Percentiles rank a stretch among this genome's conserved stretches.
These are phyloP conservation scores for Cladosporium sp. DNA, from an alignment of 2,329 filamentous ascomycete genomes.

Conservation along the genomic window DNA sequence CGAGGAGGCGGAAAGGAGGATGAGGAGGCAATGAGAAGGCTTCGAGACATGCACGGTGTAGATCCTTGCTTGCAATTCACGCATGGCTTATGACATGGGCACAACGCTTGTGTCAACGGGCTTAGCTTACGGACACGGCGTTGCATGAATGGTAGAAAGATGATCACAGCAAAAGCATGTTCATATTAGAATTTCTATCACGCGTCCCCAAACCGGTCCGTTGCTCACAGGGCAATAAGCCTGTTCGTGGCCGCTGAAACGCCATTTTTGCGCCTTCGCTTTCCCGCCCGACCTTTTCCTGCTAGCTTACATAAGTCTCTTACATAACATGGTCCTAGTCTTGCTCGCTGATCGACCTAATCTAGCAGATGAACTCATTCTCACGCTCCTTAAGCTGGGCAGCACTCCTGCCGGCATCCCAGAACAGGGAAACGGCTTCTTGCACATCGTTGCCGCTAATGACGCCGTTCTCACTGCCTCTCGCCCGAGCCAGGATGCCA, in stretches of 20 bases:
- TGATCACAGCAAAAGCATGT: slow-evolving; percentile 1
- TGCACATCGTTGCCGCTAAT: slow-evolving; percentile 58
- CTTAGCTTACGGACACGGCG: background rate
- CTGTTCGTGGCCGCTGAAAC: slow-evolving; percentile 3
- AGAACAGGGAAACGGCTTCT: slow-evolving; percentile 49
- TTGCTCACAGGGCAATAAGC: background rate
- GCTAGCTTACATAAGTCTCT: slow-evolving; percentile 3
- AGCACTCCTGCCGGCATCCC: slow-evolving; percentile 52
- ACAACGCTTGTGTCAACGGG: background rate
- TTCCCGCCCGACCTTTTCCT: slow-evolving; percentile 1
- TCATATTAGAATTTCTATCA: slow-evolving; percentile 14
- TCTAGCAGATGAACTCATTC: slow-evolving; percentile 37
- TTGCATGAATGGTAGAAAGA: background rate
- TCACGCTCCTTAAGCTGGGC: slow-evolving; percentile 34
- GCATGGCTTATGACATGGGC: background rate
- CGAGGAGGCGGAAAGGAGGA: slow-evolving; percentile 25
- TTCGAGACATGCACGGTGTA: background rate
- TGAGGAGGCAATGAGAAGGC: background rate
- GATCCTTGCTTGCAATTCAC: background rate
- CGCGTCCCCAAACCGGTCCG: background rate
- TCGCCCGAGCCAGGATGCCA: slow-evolving; percentile 82
- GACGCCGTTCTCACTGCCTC: slow-evolving; percentile 39
- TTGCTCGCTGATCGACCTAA: background rate
- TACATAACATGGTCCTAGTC: background rate
- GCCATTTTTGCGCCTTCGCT: slow-evolving; percentile 18